Conservation (phyloP, 2,329 filamentous ascomycete species). For the Aspergillus carbonarius region DNA sequence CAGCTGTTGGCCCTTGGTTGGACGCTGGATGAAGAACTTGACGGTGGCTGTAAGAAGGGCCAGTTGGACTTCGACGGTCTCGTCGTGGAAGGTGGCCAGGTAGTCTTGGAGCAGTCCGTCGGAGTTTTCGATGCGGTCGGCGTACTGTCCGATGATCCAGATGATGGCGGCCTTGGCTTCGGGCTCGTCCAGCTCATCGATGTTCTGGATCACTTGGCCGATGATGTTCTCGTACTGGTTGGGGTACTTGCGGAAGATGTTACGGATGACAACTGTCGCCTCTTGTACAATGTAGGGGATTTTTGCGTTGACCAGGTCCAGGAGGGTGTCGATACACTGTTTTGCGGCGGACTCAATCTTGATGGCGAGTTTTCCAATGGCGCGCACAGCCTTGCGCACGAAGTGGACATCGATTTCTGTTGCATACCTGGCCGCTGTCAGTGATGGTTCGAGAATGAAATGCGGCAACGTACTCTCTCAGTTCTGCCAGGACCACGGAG, state of each 20-base stretch:
- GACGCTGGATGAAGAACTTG: conserved; percentile 95
- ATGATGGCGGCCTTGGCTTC: conserved; percentile 99
- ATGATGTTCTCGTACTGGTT: conserved; percentile 99
- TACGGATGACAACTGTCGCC: conserved; percentile 96
- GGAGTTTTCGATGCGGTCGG: conserved; percentile 94
- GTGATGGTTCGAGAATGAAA: neutral
- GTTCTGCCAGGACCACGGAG: conserved; percentile 86
- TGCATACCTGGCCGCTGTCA: conserved; percentile 60
- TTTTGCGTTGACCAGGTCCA: conserved; percentile 95
- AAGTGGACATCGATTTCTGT: conserved; percentile 99
- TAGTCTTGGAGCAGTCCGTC: conserved; percentile 94
- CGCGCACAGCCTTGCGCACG: conserved; percentile 93
- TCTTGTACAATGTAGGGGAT: conserved; percentile 98
- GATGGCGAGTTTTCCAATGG: conserved; percentile 96
- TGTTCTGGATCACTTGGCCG: conserved; percentile 87
- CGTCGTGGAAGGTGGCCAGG: conserved; percentile 87
- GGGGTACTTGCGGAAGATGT: conserved; percentile 98
- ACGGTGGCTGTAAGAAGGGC: conserved; percentile 93
- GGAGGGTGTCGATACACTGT: conserved; percentile 85
- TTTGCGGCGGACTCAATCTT: conserved; percentile 95
- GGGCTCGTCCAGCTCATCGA: conserved; percentile 94
- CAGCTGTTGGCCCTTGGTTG: conserved; percentile 88
- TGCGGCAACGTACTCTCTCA: conserved; percentile 67
- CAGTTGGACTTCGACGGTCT: conserved; percentile 92
- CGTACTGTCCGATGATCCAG: conserved; percentile 98